These are phyloP conservation scores for Carallia pectinifolia DNA, from an alignment of 345 rosid genomes.

Conservation along the genomic window DNA sequence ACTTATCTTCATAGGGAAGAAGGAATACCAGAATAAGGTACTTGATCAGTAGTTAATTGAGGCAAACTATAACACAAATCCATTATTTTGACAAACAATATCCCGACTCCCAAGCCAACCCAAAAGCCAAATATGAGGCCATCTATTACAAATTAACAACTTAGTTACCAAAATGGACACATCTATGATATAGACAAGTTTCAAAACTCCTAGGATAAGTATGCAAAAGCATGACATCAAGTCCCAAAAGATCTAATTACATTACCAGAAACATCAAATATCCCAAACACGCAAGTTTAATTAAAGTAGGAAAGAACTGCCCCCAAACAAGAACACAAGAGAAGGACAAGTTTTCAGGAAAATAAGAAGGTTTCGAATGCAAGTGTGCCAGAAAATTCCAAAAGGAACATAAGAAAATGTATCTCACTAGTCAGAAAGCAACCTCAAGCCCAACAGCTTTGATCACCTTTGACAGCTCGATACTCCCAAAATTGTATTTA, in stretches of 20 bases:
- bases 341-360: background rate
- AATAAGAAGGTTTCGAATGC: background rate
- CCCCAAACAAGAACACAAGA: background rate
- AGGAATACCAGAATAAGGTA: no score
- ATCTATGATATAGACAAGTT: background rate
- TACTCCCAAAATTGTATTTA: background rate
- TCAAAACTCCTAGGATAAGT: background rate
- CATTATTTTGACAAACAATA: no score
- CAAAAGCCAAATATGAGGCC: constrained; percentile 3
- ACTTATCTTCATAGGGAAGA: no score
- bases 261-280: no score
- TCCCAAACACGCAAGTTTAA: background rate
- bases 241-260: no score
- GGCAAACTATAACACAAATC: background rate
- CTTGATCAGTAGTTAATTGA: background rate
- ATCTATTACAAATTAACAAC: background rate
- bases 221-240: background rate
- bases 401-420: background rate
- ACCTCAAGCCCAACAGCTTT: background rate
- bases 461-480: background rate
- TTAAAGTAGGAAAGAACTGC: background rate
- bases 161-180: background rate
- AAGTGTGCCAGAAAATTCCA: background rate
- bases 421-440: background rate
- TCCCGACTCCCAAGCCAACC: background rate